A percentile compares a stretch with the other conserved stretches of the same genome.
These are phyloP conservation scores for Brassica juncea DNA, from an alignment of 345 rosid species.

Conservation along the genomic window DNA sequence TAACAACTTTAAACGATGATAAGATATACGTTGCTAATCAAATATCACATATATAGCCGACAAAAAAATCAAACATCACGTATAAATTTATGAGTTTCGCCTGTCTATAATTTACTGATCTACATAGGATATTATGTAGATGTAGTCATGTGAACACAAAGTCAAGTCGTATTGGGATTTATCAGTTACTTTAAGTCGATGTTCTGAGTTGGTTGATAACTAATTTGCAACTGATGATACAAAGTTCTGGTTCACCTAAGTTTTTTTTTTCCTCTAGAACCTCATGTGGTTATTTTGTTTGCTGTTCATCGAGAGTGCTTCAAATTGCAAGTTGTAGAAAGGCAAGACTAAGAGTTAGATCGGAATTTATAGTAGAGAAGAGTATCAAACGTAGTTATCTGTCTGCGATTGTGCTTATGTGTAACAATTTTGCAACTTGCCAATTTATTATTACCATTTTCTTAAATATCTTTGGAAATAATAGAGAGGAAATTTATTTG, in stretches of 20 bases:
- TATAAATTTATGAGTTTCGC: neutral
- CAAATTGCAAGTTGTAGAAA: neutral
- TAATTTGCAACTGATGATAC: neutral
- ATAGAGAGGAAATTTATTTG: neutral
- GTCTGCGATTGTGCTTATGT: constrained; percentile 15
- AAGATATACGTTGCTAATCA: neutral
- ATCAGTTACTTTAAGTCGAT: neutral
- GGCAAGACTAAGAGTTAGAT: neutral
- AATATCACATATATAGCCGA: neutral
- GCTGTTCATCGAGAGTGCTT: neutral
- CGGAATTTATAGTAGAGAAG: neutral
- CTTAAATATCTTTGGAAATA: constrained; percentile 11
- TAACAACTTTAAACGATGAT: neutral
- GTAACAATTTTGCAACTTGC: constrained; percentile 13
- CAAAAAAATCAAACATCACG: neutral
- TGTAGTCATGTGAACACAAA: neutral
- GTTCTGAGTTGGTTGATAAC: neutral
- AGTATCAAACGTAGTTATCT: neutral
- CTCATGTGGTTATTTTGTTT: neutral
- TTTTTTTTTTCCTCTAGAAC: neutral
- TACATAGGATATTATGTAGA: neutral
- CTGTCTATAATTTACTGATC: neutral
- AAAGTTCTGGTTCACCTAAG: neutral
- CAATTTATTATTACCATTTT: neutral
- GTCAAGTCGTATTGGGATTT: neutral